Base-by-base conservation (phyloP, 208 protist species). In the Porcisia deanei region DNA sequence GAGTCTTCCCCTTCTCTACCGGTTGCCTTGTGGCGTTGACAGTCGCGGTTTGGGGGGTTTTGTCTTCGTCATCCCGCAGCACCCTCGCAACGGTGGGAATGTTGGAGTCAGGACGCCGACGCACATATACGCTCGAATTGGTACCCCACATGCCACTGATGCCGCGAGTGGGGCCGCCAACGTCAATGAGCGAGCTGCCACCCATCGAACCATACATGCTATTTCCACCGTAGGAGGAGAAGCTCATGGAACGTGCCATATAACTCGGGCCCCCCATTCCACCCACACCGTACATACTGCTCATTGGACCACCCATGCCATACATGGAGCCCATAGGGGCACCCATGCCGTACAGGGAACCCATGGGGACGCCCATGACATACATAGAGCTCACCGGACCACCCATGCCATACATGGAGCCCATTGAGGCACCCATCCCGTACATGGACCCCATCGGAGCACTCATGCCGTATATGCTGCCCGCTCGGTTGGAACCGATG, bases 231-330 rank as follows among this genome's bases (percentile, higher is more conserved):
- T 75, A 81, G 71, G 77, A 76, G 54, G 71, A 81, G 57, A 76
- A 81, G 64, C 65, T 72, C 49, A 63, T 60, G 55, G 77, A 81
- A 54, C 71, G 65, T 12, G 39, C 55, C 84, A 74, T 83, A 82
- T 76, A 87, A 85, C 43, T 81, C 9, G 5, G 1, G 22, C 76
- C 79, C 2, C 76, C 73, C 82, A 77, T 83, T 55, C 85, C 85
- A 61, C 89, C 88, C 81, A 89, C 76, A 22, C 83, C 82, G 76
- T 80, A 82, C 80, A 84, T 84, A 34, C 49, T 45, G 9, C 71
- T 59, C 58, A 68, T 63, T 59, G 16, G 53, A 34, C 65, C 37
- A 34, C 79, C 81, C 57, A 82, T 78, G 73, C 69, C 73, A 41
- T 73, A 59, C 72, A 76, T 80, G n/a, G 34, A 55, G 63, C 68